These are phyloP conservation scores for Saccharomycopsis selenospora DNA, from an alignment of 805 yeast genomes.

Conservation along the genomic window DNA sequence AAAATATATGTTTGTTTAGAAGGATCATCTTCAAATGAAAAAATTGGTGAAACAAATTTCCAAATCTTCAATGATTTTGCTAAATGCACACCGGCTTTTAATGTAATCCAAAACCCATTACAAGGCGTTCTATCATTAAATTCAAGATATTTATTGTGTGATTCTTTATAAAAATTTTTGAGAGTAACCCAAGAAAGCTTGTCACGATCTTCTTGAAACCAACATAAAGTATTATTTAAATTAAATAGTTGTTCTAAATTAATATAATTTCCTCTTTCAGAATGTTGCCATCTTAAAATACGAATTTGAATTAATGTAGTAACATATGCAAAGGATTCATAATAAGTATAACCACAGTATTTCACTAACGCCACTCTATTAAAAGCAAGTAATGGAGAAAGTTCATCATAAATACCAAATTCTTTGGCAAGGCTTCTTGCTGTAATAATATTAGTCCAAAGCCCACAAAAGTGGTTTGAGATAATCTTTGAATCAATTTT, in stretches of 20 bases:
- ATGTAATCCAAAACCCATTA: background rate
- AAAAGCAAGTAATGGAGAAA: conserved; percentile 6
- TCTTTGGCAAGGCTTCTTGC: conserved; percentile 24
- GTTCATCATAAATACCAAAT: conserved; percentile 18
- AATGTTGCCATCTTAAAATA: conserved; percentile 2
- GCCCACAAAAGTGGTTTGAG: background rate
- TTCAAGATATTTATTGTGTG: background rate
- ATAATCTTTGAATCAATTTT: background rate
- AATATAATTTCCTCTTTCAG: background rate
- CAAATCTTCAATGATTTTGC: background rate
- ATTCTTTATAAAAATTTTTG: background rate
- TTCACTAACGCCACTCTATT: conserved; percentile 1
- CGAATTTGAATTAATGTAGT: background rate
- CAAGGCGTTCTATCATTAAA: background rate
- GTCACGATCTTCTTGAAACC: background rate
- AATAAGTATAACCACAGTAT: conserved; percentile 9
- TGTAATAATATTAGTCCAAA: conserved; percentile 23
- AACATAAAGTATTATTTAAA: background rate
- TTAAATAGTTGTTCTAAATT: conserved; percentile 2
- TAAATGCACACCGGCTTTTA: background rate
- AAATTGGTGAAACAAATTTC: background rate
- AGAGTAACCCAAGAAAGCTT: conserved; percentile 1
- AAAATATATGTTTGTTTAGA: background rate
- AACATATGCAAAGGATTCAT: conserved; percentile 4
- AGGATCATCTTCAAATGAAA: background rate